Evolutionary conservation across 2,329 filamentous ascomycete genomes (phyloP), one percentile per base, ranked within the genome.

Genomic region (Aspergillus texensis): DNA sequence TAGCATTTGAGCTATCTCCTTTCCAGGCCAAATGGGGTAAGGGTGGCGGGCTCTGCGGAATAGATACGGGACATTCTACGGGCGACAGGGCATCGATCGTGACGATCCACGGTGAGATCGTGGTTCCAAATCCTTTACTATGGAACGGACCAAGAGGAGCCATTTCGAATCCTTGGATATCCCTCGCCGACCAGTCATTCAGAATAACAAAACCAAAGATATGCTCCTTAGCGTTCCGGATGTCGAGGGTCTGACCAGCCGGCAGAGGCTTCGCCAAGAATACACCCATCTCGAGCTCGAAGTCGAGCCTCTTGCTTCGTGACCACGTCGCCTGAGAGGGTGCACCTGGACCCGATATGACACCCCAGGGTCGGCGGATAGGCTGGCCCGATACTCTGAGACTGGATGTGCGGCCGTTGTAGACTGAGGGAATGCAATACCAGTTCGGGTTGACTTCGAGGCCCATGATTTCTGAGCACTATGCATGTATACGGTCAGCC

Each of bases 151-250:
- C 87, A 0, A 88, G 74, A 0, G 86, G 86, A 4, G 75, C 78
- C 85, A 88, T 88, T 67, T 89, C 87, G 28, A 86, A 77, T 0
- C 74, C 79, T 70, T 89, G 86, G 8, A 88, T 86, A 69, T 88
- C 86, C n/a, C 87, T 79, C 24, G 86, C 84, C 77, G 59, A 61
- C 86, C 87, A 89, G 66, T 89, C 86, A 64, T 89, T 89, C 8
- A 89, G 69, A 43, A 90, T 74, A 0, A 87, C 83, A n/a, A 88
- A 78, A 0, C 88, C 87, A 71, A 89, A 41, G 19, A 41, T 3
- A 41, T 41, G 39, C 39, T 41, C 39, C 16, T 3, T 41, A 16
- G 39, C 39, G 19, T 41, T 9, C 6, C 39, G 16, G 6, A 41
- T 41, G 39, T 41, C 16, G 8, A 41, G 39, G 39, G 10, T 41